Conservation (phyloP, 805 yeast genomes). For the Saccharomycopsis fermentans region DNA sequence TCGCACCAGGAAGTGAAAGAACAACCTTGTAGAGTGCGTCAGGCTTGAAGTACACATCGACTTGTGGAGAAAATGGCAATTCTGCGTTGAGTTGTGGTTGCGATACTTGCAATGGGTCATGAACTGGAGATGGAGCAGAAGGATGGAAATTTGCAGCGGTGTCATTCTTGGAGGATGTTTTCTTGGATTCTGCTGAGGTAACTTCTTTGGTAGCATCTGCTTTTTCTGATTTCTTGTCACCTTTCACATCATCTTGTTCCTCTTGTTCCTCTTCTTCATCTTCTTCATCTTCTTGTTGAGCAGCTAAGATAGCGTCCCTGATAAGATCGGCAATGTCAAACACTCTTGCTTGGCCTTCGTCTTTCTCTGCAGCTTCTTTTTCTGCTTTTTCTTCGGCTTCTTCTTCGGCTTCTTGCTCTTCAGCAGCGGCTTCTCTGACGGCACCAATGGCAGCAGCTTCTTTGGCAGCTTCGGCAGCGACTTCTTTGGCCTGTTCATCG, state of each 20-base stretch:
- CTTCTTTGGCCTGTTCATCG: background rate
- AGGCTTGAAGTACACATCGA: constrained; percentile 45
- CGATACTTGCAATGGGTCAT: constrained; percentile 36
- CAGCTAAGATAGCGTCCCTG: constrained; percentile 15
- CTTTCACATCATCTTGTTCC: constrained; percentile 5
- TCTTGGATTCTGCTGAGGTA: background rate
- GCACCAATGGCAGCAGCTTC: constrained; percentile 19
- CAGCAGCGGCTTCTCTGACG: background rate
- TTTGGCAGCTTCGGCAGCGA: constrained; percentile 13
- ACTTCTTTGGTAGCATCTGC: background rate
- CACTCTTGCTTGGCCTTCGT: background rate
- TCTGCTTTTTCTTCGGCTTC: constrained; percentile 10
- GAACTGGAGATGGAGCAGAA: constrained; percentile 25
- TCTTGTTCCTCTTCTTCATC: constrained; percentile 1
- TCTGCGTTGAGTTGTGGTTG: constrained; percentile 33
- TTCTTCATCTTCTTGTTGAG: constrained; percentile 8
- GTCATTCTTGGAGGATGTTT: background rate
- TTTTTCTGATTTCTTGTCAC: constrained; percentile 1
- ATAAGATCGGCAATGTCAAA: constrained; percentile 15
- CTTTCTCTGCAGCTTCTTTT: constrained; percentile 1
- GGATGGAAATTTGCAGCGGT: constrained; percentile 19
- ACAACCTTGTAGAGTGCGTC: constrained; percentile 35
- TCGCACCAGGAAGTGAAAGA: constrained; percentile 50
- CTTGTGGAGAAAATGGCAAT: constrained; percentile 47
- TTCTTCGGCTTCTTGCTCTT: constrained; percentile 8